Base-by-base conservation (phyloP, 164 flowering plant genomes). In the Vitis rotundifolia region DNA sequence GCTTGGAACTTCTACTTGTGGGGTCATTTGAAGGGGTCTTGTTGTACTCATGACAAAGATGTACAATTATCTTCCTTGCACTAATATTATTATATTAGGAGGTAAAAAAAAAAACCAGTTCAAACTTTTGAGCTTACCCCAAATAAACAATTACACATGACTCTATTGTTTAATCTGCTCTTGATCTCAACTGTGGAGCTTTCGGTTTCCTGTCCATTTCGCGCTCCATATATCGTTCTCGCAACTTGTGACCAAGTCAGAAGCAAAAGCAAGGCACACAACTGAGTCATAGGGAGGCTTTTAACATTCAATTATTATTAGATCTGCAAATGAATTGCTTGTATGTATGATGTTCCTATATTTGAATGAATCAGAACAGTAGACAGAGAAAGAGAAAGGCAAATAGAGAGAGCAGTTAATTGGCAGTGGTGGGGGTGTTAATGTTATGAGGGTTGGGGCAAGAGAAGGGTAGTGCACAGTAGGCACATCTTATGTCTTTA, bases 11-110 rank as follows among this genome's bases (percentile, higher is more conserved):
- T 53, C 56, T 53, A 11, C 28, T 6, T 19, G 59, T 57, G 59
- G 59, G 56, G n/a, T 57, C 59, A 57, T 57, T 57, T 57, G 59
- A 57, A 57, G 10, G 28, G 59, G 59, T 57, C 59, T 57, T 37
- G 44, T 57, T 19, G 2, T 5, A n/a, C 0, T 53, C 10, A n/a
- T 57, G 59, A 57, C 59, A 57, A 19, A 16, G 59, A 57, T 19
- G 59, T 57, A 16, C 26, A 57, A 57, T 57, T 16, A 16, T 57
- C 59, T 57, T 16, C 59, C 29, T n/a, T 19, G 9, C 9, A 4
- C 19, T 6, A 16, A 2, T 57, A 19, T 19, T 19, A 53, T 53
- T 53, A 53, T 37, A 37, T 37, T 37, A 37, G 44, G 44, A 37
- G 44, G 2, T 2, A 37, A 37, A 31, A 31, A 31, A 37, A 37